Conservation (phyloP, 176 grass and related monocot species). For the Eleusine coracana region DNA sequence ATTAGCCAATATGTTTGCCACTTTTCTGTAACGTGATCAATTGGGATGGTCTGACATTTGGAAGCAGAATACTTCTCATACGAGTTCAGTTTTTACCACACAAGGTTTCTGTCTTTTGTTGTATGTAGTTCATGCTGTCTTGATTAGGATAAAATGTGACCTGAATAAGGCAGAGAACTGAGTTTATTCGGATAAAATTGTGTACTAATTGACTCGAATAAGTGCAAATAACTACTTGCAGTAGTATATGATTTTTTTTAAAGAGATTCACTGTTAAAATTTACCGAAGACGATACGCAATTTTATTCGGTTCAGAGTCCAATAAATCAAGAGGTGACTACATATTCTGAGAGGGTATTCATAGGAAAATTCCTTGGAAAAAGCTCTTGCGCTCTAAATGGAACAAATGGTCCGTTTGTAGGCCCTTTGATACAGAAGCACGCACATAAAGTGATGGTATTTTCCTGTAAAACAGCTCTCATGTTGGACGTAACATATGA, state of each 20-base stretch:
- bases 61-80: not conserved
- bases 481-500: constrained; percentile 10
- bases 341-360: too few relatives aligned
- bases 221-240: too few relatives aligned
- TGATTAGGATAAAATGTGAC: not conserved
- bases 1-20: not conserved
- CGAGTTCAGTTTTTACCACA: not conserved
- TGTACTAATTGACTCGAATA: too few relatives aligned
- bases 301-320: too few relatives aligned
- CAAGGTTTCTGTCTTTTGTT: not conserved
- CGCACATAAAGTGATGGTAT: not conserved
- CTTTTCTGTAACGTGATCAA: not conserved
- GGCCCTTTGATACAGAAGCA: not conserved
- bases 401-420: too few relatives aligned
- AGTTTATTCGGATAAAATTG: too few relatives aligned
- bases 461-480: constrained; percentile 1
- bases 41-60: not conserved
- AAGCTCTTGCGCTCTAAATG: too few relatives aligned
- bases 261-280: not conserved
- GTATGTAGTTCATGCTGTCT: not conserved
- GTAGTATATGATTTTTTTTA: too few relatives aligned
- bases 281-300: not conserved
- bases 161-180: not conserved
- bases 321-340: too few relatives aligned
- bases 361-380: too few relatives aligned